Conservation (phyloP, 768 basidiomycete species). For the Serendipita sp. region DNA sequence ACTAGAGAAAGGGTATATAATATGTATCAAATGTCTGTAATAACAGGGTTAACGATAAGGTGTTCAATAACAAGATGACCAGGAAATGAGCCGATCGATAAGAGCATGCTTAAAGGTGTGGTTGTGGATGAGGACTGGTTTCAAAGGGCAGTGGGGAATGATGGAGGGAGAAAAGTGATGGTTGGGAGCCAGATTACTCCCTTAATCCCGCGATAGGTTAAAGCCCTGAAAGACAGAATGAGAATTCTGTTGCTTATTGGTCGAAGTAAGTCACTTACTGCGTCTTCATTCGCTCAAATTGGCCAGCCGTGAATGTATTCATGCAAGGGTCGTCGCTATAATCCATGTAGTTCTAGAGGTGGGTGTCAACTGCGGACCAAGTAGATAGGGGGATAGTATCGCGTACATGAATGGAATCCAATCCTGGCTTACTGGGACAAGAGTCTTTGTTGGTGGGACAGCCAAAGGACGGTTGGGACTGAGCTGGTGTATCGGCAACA, state of each 20-base stretch:
- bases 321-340: conserved; percentile 18
- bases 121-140: too few relatives aligned
- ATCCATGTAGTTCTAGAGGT: conserved; percentile 19
- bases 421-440: neutral
- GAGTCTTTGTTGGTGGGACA: neutral
- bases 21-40: too few relatives aligned
- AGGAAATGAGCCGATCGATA: too few relatives aligned
- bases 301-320: conserved; percentile 20
- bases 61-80: too few relatives aligned
- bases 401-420: neutral
- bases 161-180: neutral
- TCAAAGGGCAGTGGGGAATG: neutral
- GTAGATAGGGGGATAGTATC: neutral
- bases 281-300: conserved; percentile 14
- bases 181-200: neutral
- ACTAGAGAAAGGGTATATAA: too few relatives aligned
- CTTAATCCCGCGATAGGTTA: neutral
- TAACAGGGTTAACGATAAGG: too few relatives aligned
- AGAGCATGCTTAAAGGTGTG: too few relatives aligned
- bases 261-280: neutral
- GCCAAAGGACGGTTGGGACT: neutral
- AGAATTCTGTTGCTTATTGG: neutral
- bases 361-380: neutral
- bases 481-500: neutral
- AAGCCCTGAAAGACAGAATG: neutral